These are phyloP conservation scores for Xylariales sp. DNA, from an alignment of 2,329 filamentous ascomycete species.

Conservation along the genomic window DNA sequence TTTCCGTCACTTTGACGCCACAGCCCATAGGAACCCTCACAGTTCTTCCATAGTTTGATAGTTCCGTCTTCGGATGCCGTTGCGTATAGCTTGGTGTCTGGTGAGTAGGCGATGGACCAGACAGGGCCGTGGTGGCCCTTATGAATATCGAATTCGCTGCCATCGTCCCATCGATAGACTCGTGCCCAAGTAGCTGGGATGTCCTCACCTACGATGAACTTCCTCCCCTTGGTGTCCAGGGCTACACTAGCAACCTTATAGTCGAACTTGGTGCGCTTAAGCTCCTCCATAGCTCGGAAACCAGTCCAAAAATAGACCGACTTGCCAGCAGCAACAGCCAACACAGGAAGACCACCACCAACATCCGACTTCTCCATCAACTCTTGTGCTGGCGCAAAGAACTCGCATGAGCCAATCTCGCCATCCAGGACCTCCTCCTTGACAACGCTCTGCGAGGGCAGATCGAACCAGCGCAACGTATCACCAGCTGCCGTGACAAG, in stretches of 20 bases:
- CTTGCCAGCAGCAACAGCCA: conserved; percentile 92
- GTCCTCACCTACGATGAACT: conserved; percentile 85
- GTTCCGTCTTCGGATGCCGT: conserved; percentile 97
- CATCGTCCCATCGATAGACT: conserved; percentile 83
- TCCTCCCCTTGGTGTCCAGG: conserved; percentile 73
- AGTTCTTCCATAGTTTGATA: conserved; percentile 84
- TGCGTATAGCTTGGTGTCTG: conserved; percentile 92
- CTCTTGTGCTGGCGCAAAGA: conserved; percentile 63
- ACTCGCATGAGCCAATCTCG: conserved; percentile 86
- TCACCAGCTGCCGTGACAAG: conserved; percentile 91
- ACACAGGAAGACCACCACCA: conserved; percentile 63
- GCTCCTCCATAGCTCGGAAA: conserved; percentile 57
- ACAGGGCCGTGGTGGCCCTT: conserved; percentile 97
- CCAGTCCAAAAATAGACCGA: conserved; percentile 90
- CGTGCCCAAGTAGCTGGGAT: conserved; percentile 92
- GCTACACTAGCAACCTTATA: conserved; percentile 91
- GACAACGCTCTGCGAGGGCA: conserved; percentile 70
- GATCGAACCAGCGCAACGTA: conserved; percentile 89
- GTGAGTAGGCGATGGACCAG: conserved; percentile 92
- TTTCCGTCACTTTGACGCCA: conserved; percentile 39
- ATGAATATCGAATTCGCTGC: conserved; percentile 81
- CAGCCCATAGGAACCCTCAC: conserved; percentile 59
- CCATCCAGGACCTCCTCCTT: conserved; percentile 76
- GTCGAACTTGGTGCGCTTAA: conserved; percentile 75
- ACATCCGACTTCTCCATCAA: conserved; percentile 57